Percentiles rank a stretch among this genome's conserved stretches.
phyloP scores from a whole-genome alignment of 1,284 basidiomycete species.

The Trichosporon ovoides region DNA sequence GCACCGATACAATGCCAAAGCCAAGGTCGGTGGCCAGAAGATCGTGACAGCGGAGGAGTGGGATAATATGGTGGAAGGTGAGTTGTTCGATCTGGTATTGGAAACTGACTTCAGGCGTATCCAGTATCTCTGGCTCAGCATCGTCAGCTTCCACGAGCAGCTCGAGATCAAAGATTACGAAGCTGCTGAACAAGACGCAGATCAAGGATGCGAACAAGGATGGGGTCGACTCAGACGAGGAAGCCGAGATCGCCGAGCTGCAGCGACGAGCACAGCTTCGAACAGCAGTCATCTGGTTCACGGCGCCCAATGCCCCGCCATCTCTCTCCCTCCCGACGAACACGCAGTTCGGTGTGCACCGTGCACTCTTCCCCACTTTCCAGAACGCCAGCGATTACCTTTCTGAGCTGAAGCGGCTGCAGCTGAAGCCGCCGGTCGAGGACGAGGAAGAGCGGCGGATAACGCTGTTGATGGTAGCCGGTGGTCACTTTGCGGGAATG shows the following conservation, averaged over 20 bases:
- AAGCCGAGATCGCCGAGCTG: slow-evolving; percentile 44
- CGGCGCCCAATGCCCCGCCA: slow-evolving; percentile 51
- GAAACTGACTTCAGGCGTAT: slow-evolving; percentile 58
- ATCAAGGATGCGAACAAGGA: slow-evolving; percentile 36
- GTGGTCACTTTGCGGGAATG: slow-evolving; percentile 94
- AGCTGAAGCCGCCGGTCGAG: slow-evolving; percentile 48
- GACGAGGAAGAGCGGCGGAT: slow-evolving; percentile 67
- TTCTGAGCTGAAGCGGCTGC: slow-evolving; percentile 60
- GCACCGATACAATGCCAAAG: slow-evolving; percentile 96
- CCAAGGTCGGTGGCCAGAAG: slow-evolving; percentile 58
- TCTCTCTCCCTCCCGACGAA: slow-evolving; percentile 48
- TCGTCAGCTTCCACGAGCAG: slow-evolving; percentile 59
- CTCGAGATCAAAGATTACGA: slow-evolving; percentile 49
- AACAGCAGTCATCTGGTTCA: slow-evolving; percentile 85
- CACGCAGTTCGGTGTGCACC: slow-evolving; percentile 87
- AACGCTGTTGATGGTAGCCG: slow-evolving; percentile 93
- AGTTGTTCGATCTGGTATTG: slow-evolving; percentile 20
- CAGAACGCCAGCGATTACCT: slow-evolving; percentile 48
- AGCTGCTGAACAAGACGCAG: slow-evolving; percentile 59
- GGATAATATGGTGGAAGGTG: slow-evolving; percentile 70
- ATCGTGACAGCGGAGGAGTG: slow-evolving; percentile 68
- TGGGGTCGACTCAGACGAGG: slow-evolving; percentile 36
- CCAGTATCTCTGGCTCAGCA: slow-evolving; percentile 83
- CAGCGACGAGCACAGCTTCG: slow-evolving; percentile 54
- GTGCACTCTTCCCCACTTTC: slow-evolving; percentile 61